These are phyloP conservation scores for Rhynchospora breviuscula DNA, from an alignment of 176 grass and related monocot species.

Conservation along the genomic window DNA sequence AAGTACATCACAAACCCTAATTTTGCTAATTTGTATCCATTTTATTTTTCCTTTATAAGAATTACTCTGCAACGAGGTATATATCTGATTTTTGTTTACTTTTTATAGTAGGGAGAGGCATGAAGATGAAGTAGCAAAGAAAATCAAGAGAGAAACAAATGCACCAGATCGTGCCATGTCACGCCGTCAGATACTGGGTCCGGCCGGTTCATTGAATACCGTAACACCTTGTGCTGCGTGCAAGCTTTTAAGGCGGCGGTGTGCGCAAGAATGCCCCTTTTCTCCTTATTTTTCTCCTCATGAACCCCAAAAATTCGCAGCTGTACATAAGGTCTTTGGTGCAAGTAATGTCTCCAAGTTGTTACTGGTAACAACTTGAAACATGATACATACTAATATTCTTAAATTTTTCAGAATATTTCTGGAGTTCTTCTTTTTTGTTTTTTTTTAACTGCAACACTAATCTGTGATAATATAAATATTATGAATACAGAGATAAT, in stretches of 20 bases:
- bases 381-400: background rate
- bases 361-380: slow-evolving; percentile 47
- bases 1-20: slow-evolving; percentile 14
- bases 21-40: background rate
- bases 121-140: slow-evolving; percentile 68
- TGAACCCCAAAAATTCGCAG: slow-evolving; percentile 86
- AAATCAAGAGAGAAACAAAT: slow-evolving; percentile 60
- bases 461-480: background rate
- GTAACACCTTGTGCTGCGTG: slow-evolving; percentile 84
- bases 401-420: background rate
- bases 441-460: background rate
- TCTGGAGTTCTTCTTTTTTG: background rate
- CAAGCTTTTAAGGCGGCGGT: slow-evolving; percentile 79
- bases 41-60: background rate
- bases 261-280: slow-evolving; percentile 94
- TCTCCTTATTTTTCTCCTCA: slow-evolving; percentile 90
- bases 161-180: slow-evolving; percentile 35
- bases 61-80: background rate
- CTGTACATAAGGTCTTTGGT: slow-evolving; percentile 89
- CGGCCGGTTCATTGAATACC: slow-evolving; percentile 38
- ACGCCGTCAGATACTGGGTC: slow-evolving; percentile 47
- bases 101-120: slow-evolving; percentile 47
- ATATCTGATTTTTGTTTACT: background rate
- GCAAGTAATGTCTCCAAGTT: slow-evolving; percentile 99
- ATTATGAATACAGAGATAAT: background rate